Conservation (phyloP, 495 filamentous ascomycete species). For the Pyronema omphalodes region DNA sequence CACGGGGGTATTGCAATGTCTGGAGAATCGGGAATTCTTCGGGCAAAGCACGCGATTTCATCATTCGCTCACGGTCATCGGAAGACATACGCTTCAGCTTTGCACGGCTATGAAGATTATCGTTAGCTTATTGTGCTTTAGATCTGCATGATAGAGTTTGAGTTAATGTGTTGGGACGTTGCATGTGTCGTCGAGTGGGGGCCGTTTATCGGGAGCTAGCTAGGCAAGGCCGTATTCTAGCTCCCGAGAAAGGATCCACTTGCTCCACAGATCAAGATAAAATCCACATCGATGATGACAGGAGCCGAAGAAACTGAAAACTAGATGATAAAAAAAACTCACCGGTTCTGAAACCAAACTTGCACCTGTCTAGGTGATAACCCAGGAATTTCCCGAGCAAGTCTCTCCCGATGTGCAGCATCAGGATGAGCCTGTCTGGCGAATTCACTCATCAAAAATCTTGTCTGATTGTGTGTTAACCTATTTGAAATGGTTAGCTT, state of each 20-base stretch:
- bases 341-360: conserved; percentile 99
- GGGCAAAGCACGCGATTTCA: conserved; percentile 79
- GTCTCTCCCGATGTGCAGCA: conserved; percentile 73
- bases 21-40: conserved; percentile 86
- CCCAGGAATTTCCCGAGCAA: conserved; percentile 84
- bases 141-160: too few species aligned
- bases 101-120: conserved; percentile 43
- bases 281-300: background rate
- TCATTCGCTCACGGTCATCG: conserved; percentile 84
- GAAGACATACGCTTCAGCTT: conserved; percentile 88
- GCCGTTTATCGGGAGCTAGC: background rate
- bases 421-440: conserved; percentile 89
- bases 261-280: too few species aligned
- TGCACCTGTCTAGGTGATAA: conserved; percentile 88
- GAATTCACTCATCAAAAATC: conserved; percentile 95
- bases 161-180: too few species aligned
- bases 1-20: conserved; percentile 48
- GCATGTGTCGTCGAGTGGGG: too few species aligned
- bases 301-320: conserved; percentile 4
- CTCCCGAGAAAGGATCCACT: too few species aligned
- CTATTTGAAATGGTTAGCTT: conserved; percentile 29
- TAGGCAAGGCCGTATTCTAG: too few species aligned
- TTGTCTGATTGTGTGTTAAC: conserved; percentile 89
- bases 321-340: conserved; percentile 22
- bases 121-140: conserved; percentile 7